Evolutionary conservation across 1,284 basidiomycete species (phyloP).

Genomic region (Leccinum subrobustum): DNA sequence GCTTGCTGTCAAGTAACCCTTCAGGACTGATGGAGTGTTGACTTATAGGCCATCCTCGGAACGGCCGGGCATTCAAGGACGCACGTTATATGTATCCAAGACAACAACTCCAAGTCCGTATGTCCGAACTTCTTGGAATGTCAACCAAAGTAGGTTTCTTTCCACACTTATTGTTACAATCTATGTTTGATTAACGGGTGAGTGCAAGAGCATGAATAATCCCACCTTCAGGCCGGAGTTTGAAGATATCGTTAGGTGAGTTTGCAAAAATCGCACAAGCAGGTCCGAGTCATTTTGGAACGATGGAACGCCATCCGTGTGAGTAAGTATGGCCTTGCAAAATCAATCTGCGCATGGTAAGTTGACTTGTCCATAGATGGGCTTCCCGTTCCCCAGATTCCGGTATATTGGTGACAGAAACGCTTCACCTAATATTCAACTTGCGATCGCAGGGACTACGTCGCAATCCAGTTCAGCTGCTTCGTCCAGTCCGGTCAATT

Average conservation of each 20-base stretch:
- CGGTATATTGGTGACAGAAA: background rate
- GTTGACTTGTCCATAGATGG: background rate
- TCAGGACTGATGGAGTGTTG: background rate
- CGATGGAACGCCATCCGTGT: background rate
- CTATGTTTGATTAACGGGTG: background rate
- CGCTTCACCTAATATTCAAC: background rate
- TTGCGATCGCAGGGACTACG: background rate
- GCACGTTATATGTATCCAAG: background rate
- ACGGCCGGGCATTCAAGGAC: background rate
- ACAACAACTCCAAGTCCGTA: background rate
- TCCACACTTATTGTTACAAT: background rate
- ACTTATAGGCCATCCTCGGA: background rate
- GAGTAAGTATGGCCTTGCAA: background rate
- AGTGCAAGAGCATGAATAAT: background rate
- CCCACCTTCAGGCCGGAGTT: background rate
- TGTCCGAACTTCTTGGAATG: background rate
- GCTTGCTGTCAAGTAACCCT: background rate
- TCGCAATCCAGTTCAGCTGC: background rate
- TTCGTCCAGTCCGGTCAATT: background rate
- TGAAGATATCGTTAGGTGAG: background rate
- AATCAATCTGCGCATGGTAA: background rate
- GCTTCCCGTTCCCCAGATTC: background rate
- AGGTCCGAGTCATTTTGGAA: background rate
- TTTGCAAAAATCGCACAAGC: background rate
- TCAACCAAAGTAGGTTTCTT: background rate